Conservation (phyloP, 2,329 filamentous ascomycete species). For the Cladorrhinum sp. region DNA sequence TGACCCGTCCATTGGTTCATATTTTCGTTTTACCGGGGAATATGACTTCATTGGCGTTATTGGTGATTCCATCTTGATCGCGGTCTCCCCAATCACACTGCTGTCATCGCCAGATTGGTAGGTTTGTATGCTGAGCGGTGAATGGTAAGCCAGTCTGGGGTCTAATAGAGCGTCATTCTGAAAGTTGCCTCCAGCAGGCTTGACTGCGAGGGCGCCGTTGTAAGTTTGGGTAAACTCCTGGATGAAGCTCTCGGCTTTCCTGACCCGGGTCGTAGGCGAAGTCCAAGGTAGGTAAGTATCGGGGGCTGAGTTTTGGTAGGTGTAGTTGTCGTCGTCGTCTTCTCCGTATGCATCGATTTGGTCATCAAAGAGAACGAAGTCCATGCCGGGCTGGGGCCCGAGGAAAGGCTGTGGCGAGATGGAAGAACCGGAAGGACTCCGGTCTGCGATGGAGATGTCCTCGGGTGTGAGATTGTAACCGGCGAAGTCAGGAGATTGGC, state of each 20-base stretch:
- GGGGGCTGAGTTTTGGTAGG: slow-evolving; percentile 9
- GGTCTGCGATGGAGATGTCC: background rate
- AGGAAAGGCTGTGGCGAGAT: slow-evolving; percentile 4
- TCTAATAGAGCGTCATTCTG: slow-evolving; percentile 18
- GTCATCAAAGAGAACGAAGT: slow-evolving; percentile 29
- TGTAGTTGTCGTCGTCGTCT: slow-evolving; percentile 18
- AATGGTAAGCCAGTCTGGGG: slow-evolving; percentile 20
- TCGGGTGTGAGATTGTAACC: slow-evolving; percentile 9
- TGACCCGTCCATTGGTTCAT: slow-evolving; percentile 11
- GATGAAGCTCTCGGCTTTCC: slow-evolving; percentile 28
- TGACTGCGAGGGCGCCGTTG: slow-evolving; percentile 14
- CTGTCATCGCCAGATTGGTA: background rate
- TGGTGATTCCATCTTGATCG: slow-evolving; percentile 21
- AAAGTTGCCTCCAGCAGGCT: background rate
- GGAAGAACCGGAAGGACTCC: background rate
- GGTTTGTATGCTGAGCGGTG: slow-evolving; percentile 5
- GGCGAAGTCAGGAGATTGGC: slow-evolving; percentile 25
- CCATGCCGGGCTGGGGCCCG: slow-evolving; percentile 9
- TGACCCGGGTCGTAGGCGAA: slow-evolving; percentile 27
- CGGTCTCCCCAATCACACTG: background rate
- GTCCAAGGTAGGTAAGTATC: slow-evolving; percentile 27
- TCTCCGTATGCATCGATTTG: slow-evolving; percentile 19
- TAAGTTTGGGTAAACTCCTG: slow-evolving; percentile 28
- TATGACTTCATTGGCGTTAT: slow-evolving; percentile 11
- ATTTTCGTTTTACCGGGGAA: slow-evolving; percentile 17